phyloP scores from a whole-genome alignment of 495 filamentous ascomycete species.

The Evansstolkia leycettana region DNA sequence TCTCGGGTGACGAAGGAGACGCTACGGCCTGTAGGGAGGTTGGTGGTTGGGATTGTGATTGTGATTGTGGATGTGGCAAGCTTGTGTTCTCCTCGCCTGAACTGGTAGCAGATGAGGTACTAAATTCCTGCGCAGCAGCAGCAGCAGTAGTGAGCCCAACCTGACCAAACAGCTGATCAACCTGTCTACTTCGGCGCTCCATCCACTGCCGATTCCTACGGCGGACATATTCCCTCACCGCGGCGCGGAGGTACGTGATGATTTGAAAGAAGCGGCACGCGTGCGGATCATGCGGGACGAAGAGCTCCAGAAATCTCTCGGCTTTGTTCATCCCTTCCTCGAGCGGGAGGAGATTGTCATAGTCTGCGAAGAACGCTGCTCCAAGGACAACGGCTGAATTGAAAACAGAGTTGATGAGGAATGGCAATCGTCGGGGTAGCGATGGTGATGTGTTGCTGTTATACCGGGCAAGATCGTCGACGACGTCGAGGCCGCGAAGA shows the following conservation, averaged over 20 bases:
- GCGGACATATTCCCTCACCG: slow-evolving; percentile 34
- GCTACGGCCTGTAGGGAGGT: slow-evolving; percentile 3
- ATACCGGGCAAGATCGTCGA: slow-evolving; percentile 39
- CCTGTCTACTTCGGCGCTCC: slow-evolving; percentile 25
- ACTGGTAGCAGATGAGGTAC: background rate
- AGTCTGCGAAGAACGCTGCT: slow-evolving; percentile 55
- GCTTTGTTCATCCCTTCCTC: slow-evolving; percentile 44
- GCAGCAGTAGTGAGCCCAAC: slow-evolving; percentile 13
- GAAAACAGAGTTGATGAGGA: slow-evolving; percentile 64
- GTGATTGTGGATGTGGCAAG: slow-evolving; percentile 4
- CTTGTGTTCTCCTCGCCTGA: background rate
- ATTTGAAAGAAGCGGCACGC: slow-evolving; percentile 53
- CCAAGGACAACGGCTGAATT: slow-evolving; percentile 56
- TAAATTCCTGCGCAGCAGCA: background rate
- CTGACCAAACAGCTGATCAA: slow-evolving; percentile 28
- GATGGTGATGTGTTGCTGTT: slow-evolving; percentile 35
- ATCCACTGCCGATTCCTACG: slow-evolving; percentile 24
- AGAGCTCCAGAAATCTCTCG: slow-evolving; percentile 47
- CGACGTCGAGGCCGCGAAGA: slow-evolving; percentile 50
- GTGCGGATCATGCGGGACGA: slow-evolving; percentile 50
- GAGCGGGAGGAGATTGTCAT: slow-evolving; percentile 45
- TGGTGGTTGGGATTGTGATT: slow-evolving; percentile 7
- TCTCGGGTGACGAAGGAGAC: slow-evolving; percentile 18
- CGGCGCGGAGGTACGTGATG: slow-evolving; percentile 45
- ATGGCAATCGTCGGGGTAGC: slow-evolving; percentile 55